Evolutionary conservation across 371 early-diverging fungal genomes (phyloP).

Genomic region (Chytridiales sp.): DNA sequence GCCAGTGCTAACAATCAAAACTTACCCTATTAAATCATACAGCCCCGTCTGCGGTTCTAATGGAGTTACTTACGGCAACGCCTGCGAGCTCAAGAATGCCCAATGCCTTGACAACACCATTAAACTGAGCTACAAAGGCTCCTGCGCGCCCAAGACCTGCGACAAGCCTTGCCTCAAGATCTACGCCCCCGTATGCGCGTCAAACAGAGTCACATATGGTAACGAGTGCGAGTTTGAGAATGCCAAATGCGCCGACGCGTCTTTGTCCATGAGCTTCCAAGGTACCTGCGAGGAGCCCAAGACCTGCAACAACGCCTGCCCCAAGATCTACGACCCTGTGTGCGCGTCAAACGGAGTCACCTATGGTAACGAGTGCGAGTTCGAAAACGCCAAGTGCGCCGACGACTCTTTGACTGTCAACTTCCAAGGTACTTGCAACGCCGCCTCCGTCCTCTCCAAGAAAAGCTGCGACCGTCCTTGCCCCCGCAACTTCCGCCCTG

Average conservation of each 20-base stretch:
- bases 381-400: neutral
- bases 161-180: conserved; percentile 6
- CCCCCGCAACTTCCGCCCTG: neutral
- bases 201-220: neutral
- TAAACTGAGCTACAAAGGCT: too few relatives aligned
- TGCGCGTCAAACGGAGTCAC: neutral
- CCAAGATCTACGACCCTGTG: neutral
- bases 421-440: neutral
- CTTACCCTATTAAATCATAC: too few relatives aligned
- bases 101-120: too few relatives aligned
- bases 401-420: neutral
- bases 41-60: conserved; percentile 4
- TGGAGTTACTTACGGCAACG: neutral
- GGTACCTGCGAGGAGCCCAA: too few relatives aligned
- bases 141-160: too few relatives aligned
- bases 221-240: neutral
- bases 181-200: neutral
- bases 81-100: neutral
- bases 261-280: too few relatives aligned
- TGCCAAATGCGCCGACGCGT: conserved; percentile 4
- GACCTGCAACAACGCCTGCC: conserved; percentile 5
- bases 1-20: too few relatives aligned
- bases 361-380: neutral
- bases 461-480: conserved; percentile 2
- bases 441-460: neutral